Conservation (phyloP, 2,329 filamentous ascomycete species). For the Celoporthe dispersa region DNA sequence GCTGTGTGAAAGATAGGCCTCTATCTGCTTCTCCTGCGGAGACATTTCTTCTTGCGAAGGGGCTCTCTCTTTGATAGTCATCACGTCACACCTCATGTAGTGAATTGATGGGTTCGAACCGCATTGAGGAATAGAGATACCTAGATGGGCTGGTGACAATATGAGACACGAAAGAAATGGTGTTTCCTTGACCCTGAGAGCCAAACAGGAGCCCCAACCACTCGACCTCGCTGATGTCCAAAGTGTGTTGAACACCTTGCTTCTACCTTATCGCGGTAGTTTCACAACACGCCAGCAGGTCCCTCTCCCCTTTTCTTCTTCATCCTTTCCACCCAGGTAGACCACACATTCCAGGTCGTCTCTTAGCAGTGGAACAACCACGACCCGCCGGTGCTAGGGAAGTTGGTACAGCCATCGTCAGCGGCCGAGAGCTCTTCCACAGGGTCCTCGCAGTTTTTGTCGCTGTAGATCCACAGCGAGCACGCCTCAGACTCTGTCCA, state of each 20-base stretch:
- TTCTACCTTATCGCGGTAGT: too few species aligned
- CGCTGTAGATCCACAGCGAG: constrained; percentile 6
- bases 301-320: background rate
- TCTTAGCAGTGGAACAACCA: constrained; percentile 12
- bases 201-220: too few species aligned
- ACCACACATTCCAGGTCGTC: background rate
- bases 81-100: too few species aligned
- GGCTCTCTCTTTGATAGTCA: too few species aligned
- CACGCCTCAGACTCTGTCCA: constrained; percentile 4
- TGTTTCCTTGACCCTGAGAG: too few species aligned
- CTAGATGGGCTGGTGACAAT: too few species aligned
- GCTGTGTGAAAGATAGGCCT: background rate
- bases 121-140: too few species aligned
- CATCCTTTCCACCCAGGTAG: background rate
- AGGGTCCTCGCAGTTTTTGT: background rate
- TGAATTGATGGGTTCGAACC: too few species aligned
- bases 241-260: too few species aligned
- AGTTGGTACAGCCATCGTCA: background rate
- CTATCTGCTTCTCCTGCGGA: too few species aligned
- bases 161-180: background rate
- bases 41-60: too few species aligned
- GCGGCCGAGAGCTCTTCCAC: background rate
- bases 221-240: too few species aligned
- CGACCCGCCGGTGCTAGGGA: background rate
- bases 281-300: background rate